Base-by-base conservation (phyloP, 1,284 basidiomycete species). In the Peniophora sp. region DNA sequence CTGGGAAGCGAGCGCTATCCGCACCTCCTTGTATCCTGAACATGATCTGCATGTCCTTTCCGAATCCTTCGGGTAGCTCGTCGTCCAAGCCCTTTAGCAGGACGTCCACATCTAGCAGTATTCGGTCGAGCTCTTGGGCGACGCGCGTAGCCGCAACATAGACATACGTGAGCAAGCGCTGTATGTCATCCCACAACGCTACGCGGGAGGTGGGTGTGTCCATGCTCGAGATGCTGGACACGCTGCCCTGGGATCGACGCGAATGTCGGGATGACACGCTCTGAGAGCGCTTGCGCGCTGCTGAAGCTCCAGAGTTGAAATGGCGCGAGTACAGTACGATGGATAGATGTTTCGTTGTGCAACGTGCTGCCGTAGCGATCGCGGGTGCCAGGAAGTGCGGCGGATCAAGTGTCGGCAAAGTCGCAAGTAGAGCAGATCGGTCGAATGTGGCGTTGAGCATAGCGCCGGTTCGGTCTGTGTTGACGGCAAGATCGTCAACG, bases 121-220 rank as follows among this genome's bases (percentile, higher is more conserved):
- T 68, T 52, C 79, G 81, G 63, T 77, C 75, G 60, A 75, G 63
- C 42, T 80, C 75, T 62, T 85, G 79, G n/a, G 85, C 82, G 37
- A 79, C 73, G 55, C 75, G 81, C 20, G 83, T 82, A 15, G 86
- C 83, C 59, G 85, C 83, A 8, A 88, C 83, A 60, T 89, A 89
- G 47, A 83, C 76, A 62, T 78, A 85, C 0, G 86, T 85, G 54
- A 89, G 70, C 32, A 88, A 69, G 9, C 74, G 67, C 65, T 88
- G 85, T 1, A 88, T 73, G 23, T 73, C 72, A 52, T 78, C 68
- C 76, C 81, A 89, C 41, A 63, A 63, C 15, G 63, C 65, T 3
- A 76, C 74, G 43, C 73, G 79, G 14, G 77, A 76, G n/a, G 77
- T 59, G 6, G 66, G 67, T 35, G 66, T 10, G 20, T 22, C 18